A percentile compares a stretch with the other conserved stretches of the same genome.
Conservation (phyloP, 192 early-diverging fungal species). For the Coemansia asiatica region DNA sequence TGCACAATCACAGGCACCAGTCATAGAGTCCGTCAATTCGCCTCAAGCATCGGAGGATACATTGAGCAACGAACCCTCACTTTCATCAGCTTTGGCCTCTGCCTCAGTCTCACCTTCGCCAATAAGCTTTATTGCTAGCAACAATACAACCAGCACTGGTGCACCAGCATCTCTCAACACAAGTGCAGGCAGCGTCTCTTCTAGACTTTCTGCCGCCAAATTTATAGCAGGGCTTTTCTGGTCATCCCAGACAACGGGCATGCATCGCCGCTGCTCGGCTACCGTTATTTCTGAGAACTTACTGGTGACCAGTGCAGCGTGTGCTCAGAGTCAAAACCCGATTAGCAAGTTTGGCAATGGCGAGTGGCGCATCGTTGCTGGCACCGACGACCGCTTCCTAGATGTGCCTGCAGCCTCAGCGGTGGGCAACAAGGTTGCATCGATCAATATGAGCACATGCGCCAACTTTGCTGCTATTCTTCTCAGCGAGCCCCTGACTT, state of each 20-base stretch:
- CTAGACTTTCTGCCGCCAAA: constrained; percentile 22
- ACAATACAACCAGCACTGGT: neutral
- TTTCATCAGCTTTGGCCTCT: too few species aligned
- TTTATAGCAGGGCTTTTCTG: constrained; percentile 50
- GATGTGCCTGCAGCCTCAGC: constrained; percentile 7
- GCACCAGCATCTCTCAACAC: neutral
- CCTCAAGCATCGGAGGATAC: too few species aligned
- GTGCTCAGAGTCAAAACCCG: constrained; percentile 28
- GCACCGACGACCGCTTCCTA: constrained; percentile 26
- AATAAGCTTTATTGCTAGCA: too few species aligned
- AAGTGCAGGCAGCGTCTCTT: neutral
- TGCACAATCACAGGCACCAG: too few species aligned
- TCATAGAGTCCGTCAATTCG: too few species aligned
- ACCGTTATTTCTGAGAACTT: constrained; percentile 37
- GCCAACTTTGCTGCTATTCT: constrained; percentile 39
- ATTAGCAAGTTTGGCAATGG: constrained; percentile 25
- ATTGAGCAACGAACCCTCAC: too few species aligned
- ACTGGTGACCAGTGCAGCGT: constrained; percentile 43
- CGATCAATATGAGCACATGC: constrained; percentile 30
- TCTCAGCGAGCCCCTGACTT: constrained; percentile 15
- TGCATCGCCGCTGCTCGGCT: constrained; percentile 40
- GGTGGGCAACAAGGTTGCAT: constrained; percentile 14
- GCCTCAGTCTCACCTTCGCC: too few species aligned
- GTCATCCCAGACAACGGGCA: constrained; percentile 22
- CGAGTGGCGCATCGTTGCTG: constrained; percentile 32